phyloP scores from a whole-genome alignment of 768 basidiomycete genomes.

The Termitomyces sp. region DNA sequence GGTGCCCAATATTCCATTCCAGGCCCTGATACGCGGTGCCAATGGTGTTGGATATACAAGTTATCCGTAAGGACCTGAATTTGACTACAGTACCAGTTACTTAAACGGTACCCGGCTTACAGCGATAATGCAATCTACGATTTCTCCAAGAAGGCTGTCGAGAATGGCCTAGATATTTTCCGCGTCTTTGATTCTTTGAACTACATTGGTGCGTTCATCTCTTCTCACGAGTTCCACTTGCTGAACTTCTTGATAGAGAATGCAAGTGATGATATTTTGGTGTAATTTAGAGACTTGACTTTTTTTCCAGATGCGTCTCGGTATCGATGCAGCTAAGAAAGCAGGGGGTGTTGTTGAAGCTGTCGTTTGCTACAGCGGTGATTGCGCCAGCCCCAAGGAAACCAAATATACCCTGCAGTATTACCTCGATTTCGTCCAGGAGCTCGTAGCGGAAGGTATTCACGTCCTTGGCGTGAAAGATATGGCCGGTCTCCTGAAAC shows the following conservation, averaged over 20 bases:
- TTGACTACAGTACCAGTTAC: not conserved
- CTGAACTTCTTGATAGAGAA: slow-evolving; percentile 49
- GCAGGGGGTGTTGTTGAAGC: slow-evolving; percentile 98
- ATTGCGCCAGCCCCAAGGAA: slow-evolving; percentile 91
- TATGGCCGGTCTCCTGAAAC: slow-evolving; percentile 97
- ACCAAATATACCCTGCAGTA: slow-evolving; percentile 97
- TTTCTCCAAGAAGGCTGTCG: slow-evolving; percentile 99
- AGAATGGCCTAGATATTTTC: slow-evolving; percentile 99
- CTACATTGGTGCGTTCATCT: slow-evolving; percentile 68
- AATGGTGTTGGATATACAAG: slow-evolving; percentile 99
- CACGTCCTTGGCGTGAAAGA: slow-evolving; percentile 98
- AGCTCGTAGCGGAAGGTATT: slow-evolving; percentile 91
- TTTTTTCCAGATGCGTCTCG: slow-evolving; percentile 77
- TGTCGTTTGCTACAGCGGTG: slow-evolving; percentile 97
- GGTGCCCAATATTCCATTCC: slow-evolving; percentile 97
- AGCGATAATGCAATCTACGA: slow-evolving; percentile 99
- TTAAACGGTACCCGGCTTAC: not conserved
- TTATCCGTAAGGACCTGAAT: slow-evolving; percentile 68
- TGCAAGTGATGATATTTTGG: slow-evolving; percentile 34
- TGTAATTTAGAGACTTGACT: not conserved
- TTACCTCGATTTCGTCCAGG: slow-evolving; percentile 92
- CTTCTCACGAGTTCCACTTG: not conserved
- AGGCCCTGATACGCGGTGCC: slow-evolving; percentile 96
- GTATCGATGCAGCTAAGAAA: slow-evolving; percentile 99
- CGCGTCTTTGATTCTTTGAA: slow-evolving; percentile 98